A percentile compares a stretch with the other conserved stretches of the same genome.
Conservation (phyloP, 768 basidiomycete genomes). For the Pisolithus microcarpus region DNA sequence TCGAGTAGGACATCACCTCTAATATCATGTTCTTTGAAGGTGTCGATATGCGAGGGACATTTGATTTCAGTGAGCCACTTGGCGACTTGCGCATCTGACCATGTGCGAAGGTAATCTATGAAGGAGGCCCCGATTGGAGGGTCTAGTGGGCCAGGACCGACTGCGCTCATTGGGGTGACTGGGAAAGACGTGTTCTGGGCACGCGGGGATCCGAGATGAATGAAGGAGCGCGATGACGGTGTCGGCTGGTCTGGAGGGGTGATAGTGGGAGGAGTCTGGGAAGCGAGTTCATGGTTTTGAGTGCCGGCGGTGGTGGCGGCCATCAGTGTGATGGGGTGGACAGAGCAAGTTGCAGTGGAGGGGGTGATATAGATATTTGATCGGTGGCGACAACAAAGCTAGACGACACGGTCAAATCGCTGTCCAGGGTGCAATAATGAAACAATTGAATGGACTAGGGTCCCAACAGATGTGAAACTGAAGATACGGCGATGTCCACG, state of each 20-base stretch:
- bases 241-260: conserved; percentile 31
- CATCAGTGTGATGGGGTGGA: conserved; percentile 5
- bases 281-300: conserved; percentile 1
- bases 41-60: conserved; percentile 57
- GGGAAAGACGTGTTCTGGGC: conserved; percentile 39
- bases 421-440: too few species aligned
- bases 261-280: conserved; percentile 34
- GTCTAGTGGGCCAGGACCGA: conserved; percentile 35
- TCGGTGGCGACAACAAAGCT: neutral
- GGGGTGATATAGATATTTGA: neutral
- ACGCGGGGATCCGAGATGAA: conserved; percentile 25
- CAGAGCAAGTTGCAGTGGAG: neutral
- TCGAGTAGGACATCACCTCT: conserved; percentile 88
- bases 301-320: conserved; percentile 1
- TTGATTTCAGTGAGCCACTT: conserved; percentile 76
- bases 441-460: too few species aligned
- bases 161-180: conserved; percentile 31
- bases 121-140: conserved; percentile 54
- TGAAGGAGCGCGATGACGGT: conserved; percentile 33
- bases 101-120: conserved; percentile 58
- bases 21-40: conserved; percentile 85
- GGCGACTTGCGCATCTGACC: conserved; percentile 65
- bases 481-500: too few species aligned
- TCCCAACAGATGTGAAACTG: too few species aligned
- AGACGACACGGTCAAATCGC: too few species aligned